phyloP scores from a whole-genome alignment of 345 rosid genomes.

The Pistacia integerrima region DNA sequence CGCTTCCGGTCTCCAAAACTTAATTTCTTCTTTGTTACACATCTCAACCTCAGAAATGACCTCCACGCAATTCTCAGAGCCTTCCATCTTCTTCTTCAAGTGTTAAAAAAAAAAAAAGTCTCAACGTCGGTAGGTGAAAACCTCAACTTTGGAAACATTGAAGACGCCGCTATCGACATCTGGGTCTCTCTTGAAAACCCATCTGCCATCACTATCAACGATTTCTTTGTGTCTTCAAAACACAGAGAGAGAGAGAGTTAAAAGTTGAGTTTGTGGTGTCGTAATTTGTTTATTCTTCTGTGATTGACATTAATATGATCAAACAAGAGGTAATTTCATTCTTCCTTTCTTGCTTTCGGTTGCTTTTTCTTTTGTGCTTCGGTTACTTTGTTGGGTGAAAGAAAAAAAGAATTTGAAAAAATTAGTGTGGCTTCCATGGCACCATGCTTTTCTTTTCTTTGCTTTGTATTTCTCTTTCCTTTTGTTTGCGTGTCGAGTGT shows the following conservation, averaged over 20 bases:
- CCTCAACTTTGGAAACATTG: slow-evolving; percentile 79
- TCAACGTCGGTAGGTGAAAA: slow-evolving; percentile 87
- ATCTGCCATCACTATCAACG: not conserved
- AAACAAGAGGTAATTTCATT: not conserved
- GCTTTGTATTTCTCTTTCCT: not conserved
- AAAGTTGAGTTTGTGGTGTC: too few relatives aligned
- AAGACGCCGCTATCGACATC: slow-evolving; percentile 57
- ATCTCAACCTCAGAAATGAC: slow-evolving; percentile 75
- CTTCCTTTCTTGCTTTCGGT: not conserved
- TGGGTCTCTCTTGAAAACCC: slow-evolving; percentile 61
- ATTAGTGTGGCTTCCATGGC: not conserved
- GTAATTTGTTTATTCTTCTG: too few relatives aligned
- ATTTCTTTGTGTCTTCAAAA: too few relatives aligned
- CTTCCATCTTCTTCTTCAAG: slow-evolving; percentile 75
- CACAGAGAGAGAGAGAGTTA: not conserved
- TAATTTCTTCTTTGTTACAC: slow-evolving; percentile 29
- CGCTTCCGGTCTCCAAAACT: too few relatives aligned
- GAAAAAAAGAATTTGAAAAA: not conserved
- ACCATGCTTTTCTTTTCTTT: slow-evolving; percentile 1
- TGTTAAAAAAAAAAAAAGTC: slow-evolving; percentile 58
- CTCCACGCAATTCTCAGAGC: slow-evolving; percentile 68
- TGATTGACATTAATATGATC: not conserved
- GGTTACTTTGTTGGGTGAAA: not conserved
- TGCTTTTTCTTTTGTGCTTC: not conserved
- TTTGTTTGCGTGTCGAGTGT: not conserved